Percentiles rank a stretch among this genome's conserved stretches.
These are phyloP conservation scores for Xylaria palmicola DNA, from an alignment of 495 filamentous ascomycete species.

Conservation along the genomic window DNA sequence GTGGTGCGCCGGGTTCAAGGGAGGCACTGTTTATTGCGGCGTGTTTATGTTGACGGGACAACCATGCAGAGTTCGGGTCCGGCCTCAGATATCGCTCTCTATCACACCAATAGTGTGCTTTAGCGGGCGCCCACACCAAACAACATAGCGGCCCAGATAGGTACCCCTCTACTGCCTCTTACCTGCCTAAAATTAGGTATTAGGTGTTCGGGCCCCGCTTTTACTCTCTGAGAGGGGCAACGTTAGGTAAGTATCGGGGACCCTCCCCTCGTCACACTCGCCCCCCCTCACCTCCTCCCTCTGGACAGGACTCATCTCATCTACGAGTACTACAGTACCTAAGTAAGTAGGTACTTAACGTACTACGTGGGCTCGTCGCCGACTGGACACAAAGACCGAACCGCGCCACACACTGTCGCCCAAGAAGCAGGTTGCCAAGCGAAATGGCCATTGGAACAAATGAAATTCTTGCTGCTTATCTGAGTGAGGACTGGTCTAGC, in stretches of 20 bases:
- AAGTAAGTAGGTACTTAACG: too few species aligned
- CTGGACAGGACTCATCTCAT: neutral
- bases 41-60: constrained; percentile 13
- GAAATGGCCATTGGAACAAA: neutral
- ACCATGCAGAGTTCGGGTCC: neutral
- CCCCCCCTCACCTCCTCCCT: neutral
- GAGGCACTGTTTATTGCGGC: constrained; percentile 7
- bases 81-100: neutral
- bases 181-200: too few species aligned
- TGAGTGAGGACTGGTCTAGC: too few species aligned
- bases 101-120: neutral
- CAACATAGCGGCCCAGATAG: too few species aligned
- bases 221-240: too few species aligned
- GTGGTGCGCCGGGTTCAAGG: neutral
- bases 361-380: too few species aligned
- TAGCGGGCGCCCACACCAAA: too few species aligned
- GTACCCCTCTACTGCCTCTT: too few species aligned
- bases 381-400: neutral
- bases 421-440: neutral
- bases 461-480: constrained; percentile 10
- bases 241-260: too few species aligned
- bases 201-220: too few species aligned
- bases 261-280: too few species aligned
- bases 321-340: too few species aligned
- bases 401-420: neutral